These are phyloP conservation scores for Spergularia marina DNA, from an alignment of 148 eudicot genomes.

Conservation along the genomic window DNA sequence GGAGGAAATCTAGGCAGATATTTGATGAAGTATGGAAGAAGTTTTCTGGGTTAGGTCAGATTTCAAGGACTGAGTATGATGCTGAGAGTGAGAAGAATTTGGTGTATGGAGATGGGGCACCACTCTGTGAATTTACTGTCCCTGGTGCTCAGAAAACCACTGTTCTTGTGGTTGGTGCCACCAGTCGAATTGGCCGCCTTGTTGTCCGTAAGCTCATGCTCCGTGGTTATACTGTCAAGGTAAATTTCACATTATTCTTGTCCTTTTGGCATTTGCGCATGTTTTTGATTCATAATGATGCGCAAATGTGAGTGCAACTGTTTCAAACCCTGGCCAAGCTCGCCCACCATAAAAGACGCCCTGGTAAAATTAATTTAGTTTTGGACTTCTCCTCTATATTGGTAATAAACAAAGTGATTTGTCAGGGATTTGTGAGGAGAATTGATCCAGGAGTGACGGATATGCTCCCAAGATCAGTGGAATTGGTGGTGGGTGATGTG, in stretches of 20 bases:
- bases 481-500: slow-evolving; percentile 84
- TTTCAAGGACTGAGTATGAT: slow-evolving; percentile 68
- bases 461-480: slow-evolving; percentile 94
- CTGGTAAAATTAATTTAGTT: neutral
- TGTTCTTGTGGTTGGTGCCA: slow-evolving; percentile 93
- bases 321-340: too few relatives aligned
- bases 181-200: slow-evolving; percentile 90
- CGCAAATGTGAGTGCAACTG: neutral
- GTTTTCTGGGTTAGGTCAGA: slow-evolving; percentile 82
- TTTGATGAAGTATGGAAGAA: slow-evolving; percentile 94
- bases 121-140: slow-evolving; percentile 79
- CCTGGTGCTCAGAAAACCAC: slow-evolving; percentile 98
- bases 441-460: slow-evolving; percentile 59
- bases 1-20: slow-evolving; percentile 79
- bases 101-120: slow-evolving; percentile 58
- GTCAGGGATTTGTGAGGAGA: slow-evolving; percentile 80
- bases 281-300: neutral
- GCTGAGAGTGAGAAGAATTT: slow-evolving; percentile 39
- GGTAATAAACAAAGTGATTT: neutral
- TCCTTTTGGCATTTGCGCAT: neutral
- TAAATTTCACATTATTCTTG: slow-evolving; percentile 14
- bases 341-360: too few relatives aligned
- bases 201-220: slow-evolving; percentile 97
- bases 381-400: slow-evolving; percentile 7
- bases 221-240: slow-evolving; percentile 92